These are phyloP conservation scores for Malassezia yamatoensis DNA, from an alignment of 1,284 basidiomycete genomes.

Conservation along the genomic window DNA sequence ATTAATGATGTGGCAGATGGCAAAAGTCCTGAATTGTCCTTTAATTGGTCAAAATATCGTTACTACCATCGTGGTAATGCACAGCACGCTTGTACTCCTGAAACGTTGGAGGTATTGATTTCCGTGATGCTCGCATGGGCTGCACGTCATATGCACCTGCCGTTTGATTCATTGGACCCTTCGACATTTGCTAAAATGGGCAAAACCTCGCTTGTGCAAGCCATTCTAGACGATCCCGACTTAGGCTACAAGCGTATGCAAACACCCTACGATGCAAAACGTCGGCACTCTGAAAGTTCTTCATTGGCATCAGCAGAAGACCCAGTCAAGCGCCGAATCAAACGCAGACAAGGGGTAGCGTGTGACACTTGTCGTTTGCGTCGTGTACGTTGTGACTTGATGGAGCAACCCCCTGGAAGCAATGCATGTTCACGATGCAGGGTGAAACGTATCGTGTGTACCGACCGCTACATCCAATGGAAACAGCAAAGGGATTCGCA, in stretches of 20 bases:
- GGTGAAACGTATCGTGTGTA: constrained; percentile 43
- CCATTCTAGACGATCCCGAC: not conserved
- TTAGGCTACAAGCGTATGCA: constrained; percentile 5
- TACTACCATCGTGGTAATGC: not conserved
- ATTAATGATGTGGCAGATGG: constrained; percentile 24
- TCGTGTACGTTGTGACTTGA: constrained; percentile 40
- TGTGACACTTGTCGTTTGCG: constrained; percentile 44
- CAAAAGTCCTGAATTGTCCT: not conserved
- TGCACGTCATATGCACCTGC: constrained; percentile 31
- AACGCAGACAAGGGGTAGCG: constrained; percentile 44
- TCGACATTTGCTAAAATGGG: constrained; percentile 8
- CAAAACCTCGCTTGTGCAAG: not conserved
- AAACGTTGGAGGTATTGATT: constrained; percentile 32
- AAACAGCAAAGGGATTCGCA: constrained; percentile 20
- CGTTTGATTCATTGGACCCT: constrained; percentile 10
- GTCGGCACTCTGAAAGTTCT: no score
- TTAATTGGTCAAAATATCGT: no score
- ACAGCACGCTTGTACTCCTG: constrained; percentile 19
- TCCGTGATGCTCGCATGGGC: constrained; percentile 39
- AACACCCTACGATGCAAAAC: not conserved
- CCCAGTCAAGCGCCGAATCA: constrained; percentile 19
- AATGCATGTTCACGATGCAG: constrained; percentile 41
- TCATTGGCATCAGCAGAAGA: not conserved
- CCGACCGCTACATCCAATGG: constrained; percentile 41
- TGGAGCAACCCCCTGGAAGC: constrained; percentile 34